Base-by-base conservation (phyloP, 83 land plant genomes). In the Picea abies region DNA sequence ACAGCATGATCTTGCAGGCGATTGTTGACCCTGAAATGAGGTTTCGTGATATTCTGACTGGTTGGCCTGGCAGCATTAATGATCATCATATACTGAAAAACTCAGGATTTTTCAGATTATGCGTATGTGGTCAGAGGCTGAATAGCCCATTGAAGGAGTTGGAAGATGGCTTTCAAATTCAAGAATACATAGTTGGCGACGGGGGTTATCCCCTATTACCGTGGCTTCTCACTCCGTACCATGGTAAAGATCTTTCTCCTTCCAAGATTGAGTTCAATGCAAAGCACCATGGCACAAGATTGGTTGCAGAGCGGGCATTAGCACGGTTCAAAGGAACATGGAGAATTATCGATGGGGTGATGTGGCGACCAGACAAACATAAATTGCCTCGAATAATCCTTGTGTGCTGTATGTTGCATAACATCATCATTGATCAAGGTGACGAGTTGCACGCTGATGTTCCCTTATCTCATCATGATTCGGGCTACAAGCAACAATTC, bases 291-390 rank as follows among this genome's bases (percentile, higher is more conserved):
- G 86, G 85, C 56, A 88, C 92, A 14, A 58, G 87, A 23, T 80
- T 83, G 83, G 92, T 93, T 62, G 95, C 92, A 60, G 88, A 86
- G 70, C 82, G 84, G 52, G 97, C 98, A 64, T 63, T 96, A 44
- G 87, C 92, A 32, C 82, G 90, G 64, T 70, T 96, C 62, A 96
- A 96, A 61, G 94, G 91, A 11, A 90, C 85, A 83, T 96, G 98
- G 98, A 86, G 84, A 70, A 91, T 94, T 32, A 84, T 96, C 72
- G 94, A 93, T 60, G 87, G 93, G n/a, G 91, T 86, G 47, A 89
- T 94, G 95, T 93, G 97, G 94, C 86, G 95, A 44, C 98, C 98
- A 25, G 97, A 94, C 77, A 90, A 92, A 85, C 85, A 90, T 73
- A 86, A 84, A 65, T 88, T 96, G 37, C 98, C 98, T 5, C 88